Evolutionary conservation across 2,329 filamentous ascomycete species (phyloP).

Genomic region (Xenosphaeropsis pyriputrescens): DNA sequence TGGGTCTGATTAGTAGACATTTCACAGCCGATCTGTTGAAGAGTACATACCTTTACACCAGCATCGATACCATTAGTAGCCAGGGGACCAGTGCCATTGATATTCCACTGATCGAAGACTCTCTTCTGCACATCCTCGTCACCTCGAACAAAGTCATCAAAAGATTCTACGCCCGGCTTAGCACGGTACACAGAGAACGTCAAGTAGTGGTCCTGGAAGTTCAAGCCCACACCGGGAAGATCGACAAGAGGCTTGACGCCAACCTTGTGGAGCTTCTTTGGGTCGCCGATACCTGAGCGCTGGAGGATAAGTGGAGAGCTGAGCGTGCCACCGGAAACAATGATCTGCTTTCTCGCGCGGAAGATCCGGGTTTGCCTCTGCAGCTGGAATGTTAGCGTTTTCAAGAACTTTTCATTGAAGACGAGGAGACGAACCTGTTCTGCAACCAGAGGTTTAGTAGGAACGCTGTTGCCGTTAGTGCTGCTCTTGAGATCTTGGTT

Average conservation of each 20-base stretch:
- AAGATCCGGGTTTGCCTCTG: constrained; percentile 16
- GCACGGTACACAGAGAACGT: constrained; percentile 38
- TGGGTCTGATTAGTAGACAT: too few species aligned
- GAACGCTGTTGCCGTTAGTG: constrained; percentile 22
- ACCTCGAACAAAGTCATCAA: constrained; percentile 67
- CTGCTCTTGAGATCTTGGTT: too few species aligned
- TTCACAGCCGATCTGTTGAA: too few species aligned
- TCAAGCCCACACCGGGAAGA: constrained; percentile 22
- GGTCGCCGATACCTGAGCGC: constrained; percentile 10
- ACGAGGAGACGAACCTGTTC: too few species aligned
- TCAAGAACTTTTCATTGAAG: too few species aligned
- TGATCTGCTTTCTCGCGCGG: constrained; percentile 20
- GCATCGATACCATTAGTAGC: constrained; percentile 70
- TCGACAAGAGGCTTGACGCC: constrained; percentile 18
- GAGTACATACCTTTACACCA: constrained; percentile 43
- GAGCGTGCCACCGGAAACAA: constrained; percentile 19
- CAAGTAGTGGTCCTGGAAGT: constrained; percentile 14
- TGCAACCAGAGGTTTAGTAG: constrained; percentile 46
- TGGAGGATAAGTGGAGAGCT: constrained; percentile 5
- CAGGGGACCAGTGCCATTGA: constrained; percentile 64
- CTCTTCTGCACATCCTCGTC: constrained; percentile 57
- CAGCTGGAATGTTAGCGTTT: constrained; percentile 3
- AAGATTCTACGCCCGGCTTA: constrained; percentile 57
- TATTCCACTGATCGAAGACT: constrained; percentile 63
- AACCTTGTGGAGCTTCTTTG: constrained; percentile 13